Evolutionary conservation across 148 eudicot species (phyloP).

Genomic region (Chenopodium quinoa): DNA sequence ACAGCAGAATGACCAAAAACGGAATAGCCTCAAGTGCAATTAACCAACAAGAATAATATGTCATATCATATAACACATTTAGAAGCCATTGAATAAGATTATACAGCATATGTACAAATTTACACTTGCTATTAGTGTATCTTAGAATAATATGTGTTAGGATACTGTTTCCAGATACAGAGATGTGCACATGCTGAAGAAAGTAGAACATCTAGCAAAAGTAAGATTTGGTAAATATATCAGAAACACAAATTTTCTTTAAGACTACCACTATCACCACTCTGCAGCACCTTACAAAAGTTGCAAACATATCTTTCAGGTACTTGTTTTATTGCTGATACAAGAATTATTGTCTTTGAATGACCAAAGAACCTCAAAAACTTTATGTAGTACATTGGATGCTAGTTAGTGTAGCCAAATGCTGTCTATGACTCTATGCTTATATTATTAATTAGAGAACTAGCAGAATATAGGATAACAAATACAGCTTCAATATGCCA

Average conservation of each 20-base stretch:
- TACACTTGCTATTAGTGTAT: neutral
- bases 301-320: neutral
- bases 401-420: neutral
- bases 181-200: neutral
- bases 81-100: neutral
- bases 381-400: neutral
- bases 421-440: neutral
- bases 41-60: constrained; percentile 7
- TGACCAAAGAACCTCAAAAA: neutral
- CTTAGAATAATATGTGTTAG: neutral
- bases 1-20: neutral
- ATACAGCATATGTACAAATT: neutral
- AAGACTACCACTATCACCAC: too few relatives aligned
- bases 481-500: neutral
- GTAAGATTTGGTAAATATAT: neutral
- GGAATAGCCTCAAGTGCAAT: neutral
- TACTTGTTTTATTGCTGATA: neutral
- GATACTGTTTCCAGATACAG: neutral
- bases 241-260: neutral
- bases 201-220: neutral
- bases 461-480: neutral
- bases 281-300: too few relatives aligned
- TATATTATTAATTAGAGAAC: neutral
- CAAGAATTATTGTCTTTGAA: neutral
- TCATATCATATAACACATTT: neutral